Base-by-base conservation (phyloP, 176 grass and related monocot genomes). In the Elaeis guineensis region DNA sequence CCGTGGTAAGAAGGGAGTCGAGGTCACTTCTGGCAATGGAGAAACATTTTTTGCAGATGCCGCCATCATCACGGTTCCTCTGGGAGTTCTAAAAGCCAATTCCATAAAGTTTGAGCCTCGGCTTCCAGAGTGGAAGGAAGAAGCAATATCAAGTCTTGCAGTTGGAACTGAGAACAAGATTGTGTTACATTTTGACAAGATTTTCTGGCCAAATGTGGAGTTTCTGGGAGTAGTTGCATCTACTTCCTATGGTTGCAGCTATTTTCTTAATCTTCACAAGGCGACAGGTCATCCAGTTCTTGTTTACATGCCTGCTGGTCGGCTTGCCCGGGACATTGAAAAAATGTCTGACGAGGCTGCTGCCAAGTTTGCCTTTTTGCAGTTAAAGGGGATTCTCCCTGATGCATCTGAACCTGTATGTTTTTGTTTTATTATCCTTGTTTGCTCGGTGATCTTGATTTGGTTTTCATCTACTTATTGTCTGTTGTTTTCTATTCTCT, bases 171-270 rank as follows among this genome's bases (percentile, higher is more conserved):
- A 98, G 49, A 98, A 98, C 77, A 98, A 98, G 69, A 93, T 98
- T 69, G 80, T 80, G 54, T 80, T 98, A 57, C 94, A 98, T 61
- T 98, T 98, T 51, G 64, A 81, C 49, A 81, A 82, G 70, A 82
- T 98, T 70, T 98, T 98, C 79, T 98, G 94, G 94, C 88, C 88
- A 78, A 98, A 98, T 19, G 94, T 98, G 52, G 94, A 98, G 81
- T 98, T 98, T 62, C 55, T 93, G 48, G 94, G 94, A 62, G 77
- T 98, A 18, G 88, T 98, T 78, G 83, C 94, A 64, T 71, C 81
- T 15, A 92, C 76, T 25, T 70, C 94, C 11, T 98, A 98, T 58
- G 94, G 94, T 6, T 98, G 94, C 75, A 98, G 94, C 78, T 98
- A 98, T 75, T 98, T 98, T 74, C 87, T 98, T 39, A 98, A 98